A percentile compares a stretch with the other conserved stretches of the same genome.
These are phyloP conservation scores for Chlamydomonas reinhardtii DNA, from an alignment of 163 green algal genomes.

Conservation along the genomic window DNA sequence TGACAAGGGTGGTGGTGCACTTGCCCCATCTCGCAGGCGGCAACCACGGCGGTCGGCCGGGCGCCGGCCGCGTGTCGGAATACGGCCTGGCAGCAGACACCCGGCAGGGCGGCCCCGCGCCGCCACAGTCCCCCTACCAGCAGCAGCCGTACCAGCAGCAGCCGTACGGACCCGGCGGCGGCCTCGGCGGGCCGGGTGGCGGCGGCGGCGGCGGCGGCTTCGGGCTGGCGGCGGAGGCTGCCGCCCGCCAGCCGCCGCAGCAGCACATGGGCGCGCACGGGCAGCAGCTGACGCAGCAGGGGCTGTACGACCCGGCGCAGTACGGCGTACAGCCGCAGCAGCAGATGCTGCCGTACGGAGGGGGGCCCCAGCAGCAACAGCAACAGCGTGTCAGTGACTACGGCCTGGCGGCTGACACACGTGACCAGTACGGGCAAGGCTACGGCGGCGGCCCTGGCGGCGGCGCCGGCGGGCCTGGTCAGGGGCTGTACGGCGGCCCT, in stretches of 20 bases:
- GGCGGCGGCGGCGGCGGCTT: neutral
- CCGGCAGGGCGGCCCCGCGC: too few species aligned
- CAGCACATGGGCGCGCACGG: neutral
- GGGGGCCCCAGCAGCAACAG: too few species aligned
- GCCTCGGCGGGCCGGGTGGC: too few species aligned
- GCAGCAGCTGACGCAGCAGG: conserved; percentile 8
- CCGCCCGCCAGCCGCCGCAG: neutral
- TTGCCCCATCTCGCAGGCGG: too few species aligned
- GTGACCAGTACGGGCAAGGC: neutral
- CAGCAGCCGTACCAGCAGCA: neutral
- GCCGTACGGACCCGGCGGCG: neutral
- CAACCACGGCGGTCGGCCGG: too few species aligned
- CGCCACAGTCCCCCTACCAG: neutral
- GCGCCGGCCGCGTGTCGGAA: too few species aligned
- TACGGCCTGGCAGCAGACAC: neutral
- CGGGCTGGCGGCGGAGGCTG: neutral
- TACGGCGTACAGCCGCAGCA: neutral
- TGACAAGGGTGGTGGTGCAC: too few species aligned
- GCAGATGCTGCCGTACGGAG: conserved; percentile 3
- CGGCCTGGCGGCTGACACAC: conserved; percentile 16
- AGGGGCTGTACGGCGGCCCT: too few species aligned
- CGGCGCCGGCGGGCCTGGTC: too few species aligned
- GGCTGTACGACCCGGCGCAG: neutral
- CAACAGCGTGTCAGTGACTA: neutral
- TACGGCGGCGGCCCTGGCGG: neutral